Conservation (phyloP, 306 rosid species). For the Erythrophleum fordii region DNA sequence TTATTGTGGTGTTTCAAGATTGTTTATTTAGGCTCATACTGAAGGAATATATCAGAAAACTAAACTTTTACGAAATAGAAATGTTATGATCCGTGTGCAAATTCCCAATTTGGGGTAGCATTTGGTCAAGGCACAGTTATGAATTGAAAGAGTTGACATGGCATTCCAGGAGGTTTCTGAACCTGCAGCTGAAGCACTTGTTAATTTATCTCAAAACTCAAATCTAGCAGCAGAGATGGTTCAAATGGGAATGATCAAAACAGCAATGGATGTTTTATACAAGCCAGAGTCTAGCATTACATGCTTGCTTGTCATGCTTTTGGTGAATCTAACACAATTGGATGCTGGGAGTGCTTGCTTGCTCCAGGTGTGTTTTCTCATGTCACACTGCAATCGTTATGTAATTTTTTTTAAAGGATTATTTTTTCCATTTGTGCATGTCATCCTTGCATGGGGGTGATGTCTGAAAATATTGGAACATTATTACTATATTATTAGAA, state of each 20-base stretch:
- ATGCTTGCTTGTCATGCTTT: conserved; percentile 83
- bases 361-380: conserved; percentile 73
- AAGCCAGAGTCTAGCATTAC: conserved; percentile 63
- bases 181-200: conserved; percentile 86
- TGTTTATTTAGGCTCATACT: neutral
- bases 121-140: neutral
- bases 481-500: neutral
- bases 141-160: conserved; percentile 23
- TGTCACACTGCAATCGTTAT: neutral
- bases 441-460: neutral
- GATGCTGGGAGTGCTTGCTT: conserved; percentile 67
- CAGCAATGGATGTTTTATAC: conserved; percentile 72
- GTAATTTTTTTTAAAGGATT: neutral
- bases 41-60: neutral
- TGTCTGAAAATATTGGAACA: conserved; percentile 1
- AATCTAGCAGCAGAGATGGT: conserved; percentile 72
- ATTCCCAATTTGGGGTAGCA: neutral
- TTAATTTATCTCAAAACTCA: conserved; percentile 80
- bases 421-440: neutral
- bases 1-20: neutral
- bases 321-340: conserved; percentile 86
- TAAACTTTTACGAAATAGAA: neutral
- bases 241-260: conserved; percentile 57
- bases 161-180: conserved; percentile 80
- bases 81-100: neutral